These are phyloP conservation scores for Lasiodiplodia sp. DNA, from an alignment of 2,329 filamentous ascomycete genomes.

Conservation along the genomic window DNA sequence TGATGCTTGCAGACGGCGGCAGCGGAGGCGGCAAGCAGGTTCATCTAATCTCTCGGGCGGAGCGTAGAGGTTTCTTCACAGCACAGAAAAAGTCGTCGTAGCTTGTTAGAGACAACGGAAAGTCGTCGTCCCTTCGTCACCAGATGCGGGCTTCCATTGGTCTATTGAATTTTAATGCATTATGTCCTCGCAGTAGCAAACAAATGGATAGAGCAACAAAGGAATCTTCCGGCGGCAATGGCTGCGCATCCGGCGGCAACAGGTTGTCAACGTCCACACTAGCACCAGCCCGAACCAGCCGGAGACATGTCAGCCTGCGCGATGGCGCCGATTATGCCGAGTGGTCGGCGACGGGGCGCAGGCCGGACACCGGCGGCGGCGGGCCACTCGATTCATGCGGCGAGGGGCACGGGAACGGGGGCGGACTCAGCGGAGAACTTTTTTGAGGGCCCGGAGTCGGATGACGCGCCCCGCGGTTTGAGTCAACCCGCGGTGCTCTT, in stretches of 20 bases:
- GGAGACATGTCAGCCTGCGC: conserved; percentile 5
- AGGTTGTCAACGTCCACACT: not conserved
- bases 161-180: conserved; percentile 27
- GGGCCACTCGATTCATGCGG: conserved; percentile 6
- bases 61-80: conserved; percentile 30
- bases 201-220: not conserved
- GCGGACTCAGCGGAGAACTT: conserved; percentile 15
- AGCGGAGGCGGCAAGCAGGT: conserved; percentile 29
- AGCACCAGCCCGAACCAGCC: not conserved
- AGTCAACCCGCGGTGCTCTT: conserved; percentile 19
- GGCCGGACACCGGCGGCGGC: conserved; percentile 20
- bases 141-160: conserved; percentile 23
- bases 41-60: conserved; percentile 28
- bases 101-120: conserved; percentile 29
- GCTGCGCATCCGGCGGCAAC: conserved; percentile 8
- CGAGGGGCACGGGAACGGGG: conserved; percentile 21
- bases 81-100: conserved; percentile 29
- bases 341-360: conserved; percentile 19
- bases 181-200: conserved; percentile 11
- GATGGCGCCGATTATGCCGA: conserved; percentile 19
- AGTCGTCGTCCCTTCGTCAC: conserved; percentile 25
- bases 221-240: not conserved
- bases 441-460: conserved; percentile 10
- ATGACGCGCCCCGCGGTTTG: conserved; percentile 11
- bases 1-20: conserved; percentile 30